Evolutionary conservation across 768 basidiomycete species (phyloP).

Genomic region (Russula griseocarnosa): DNA sequence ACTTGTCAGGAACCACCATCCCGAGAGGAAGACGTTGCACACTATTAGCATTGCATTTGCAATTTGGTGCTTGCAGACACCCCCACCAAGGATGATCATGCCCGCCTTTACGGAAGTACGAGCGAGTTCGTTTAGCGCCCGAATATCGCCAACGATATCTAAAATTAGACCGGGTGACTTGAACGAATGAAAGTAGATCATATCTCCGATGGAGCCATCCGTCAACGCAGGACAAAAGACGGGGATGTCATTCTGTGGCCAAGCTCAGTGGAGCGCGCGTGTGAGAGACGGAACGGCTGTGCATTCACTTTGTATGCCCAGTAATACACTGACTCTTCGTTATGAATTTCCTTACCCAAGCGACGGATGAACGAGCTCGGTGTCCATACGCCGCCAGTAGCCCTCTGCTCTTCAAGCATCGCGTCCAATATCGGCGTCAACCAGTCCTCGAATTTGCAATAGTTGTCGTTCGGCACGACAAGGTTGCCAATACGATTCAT

Average conservation of each 20-base stretch:
- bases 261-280: slow-evolving; percentile 25
- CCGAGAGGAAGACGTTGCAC: slow-evolving; percentile 32
- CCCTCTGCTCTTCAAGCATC: slow-evolving; percentile 86
- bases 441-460: slow-evolving; percentile 99
- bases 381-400: slow-evolving; percentile 69
- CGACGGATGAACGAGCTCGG: slow-evolving; percentile 92
- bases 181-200: slow-evolving; percentile 99
- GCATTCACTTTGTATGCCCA: slow-evolving; percentile 95
- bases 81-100: slow-evolving; percentile 97
- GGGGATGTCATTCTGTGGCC: slow-evolving; percentile 87
- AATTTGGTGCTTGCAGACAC: slow-evolving; percentile 99
- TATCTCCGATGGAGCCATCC: slow-evolving; percentile 96
- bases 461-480: slow-evolving; percentile 95
- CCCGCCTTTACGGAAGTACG: slow-evolving; percentile 89
- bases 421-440: slow-evolving; percentile 87
- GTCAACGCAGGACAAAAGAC: slow-evolving; percentile 98
- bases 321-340: slow-evolving; percentile 97
- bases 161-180: slow-evolving; percentile 75
- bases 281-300: slow-evolving; percentile 27
- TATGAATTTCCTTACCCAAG: slow-evolving; percentile 94
- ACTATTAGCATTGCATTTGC: slow-evolving; percentile 99
- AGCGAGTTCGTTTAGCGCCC: slow-evolving; percentile 83
- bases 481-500: slow-evolving; percentile 98
- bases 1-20: slow-evolving; percentile 15
- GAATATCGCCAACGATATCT: slow-evolving; percentile 94